Evolutionary conservation across 495 filamentous ascomycete genomes (phyloP).

Genomic region (Halenospora varia): DNA sequence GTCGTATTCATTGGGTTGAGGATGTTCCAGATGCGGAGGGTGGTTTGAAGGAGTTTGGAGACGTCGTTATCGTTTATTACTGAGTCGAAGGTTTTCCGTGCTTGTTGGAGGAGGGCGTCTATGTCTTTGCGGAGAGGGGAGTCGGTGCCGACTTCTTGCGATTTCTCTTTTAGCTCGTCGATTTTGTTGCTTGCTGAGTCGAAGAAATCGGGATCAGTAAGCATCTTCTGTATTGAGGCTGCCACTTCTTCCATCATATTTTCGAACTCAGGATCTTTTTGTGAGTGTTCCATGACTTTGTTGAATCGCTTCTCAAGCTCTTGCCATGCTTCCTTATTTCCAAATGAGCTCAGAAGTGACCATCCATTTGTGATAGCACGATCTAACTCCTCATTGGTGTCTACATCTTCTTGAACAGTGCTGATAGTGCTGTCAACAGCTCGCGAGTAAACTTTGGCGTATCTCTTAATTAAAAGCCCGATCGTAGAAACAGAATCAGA

Average conservation of each 20-base stretch:
- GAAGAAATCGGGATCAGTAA: slow-evolving; percentile 84
- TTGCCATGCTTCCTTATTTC: slow-evolving; percentile 71
- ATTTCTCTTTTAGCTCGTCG: slow-evolving; percentile 64
- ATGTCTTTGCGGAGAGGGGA: slow-evolving; percentile 68
- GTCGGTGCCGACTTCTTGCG: slow-evolving; percentile 56
- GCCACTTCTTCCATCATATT: slow-evolving; percentile 66
- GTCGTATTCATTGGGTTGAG: slow-evolving; percentile 52
- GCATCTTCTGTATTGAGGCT: slow-evolving; percentile 68
- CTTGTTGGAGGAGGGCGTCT: slow-evolving; percentile 65
- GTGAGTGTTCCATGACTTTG: slow-evolving; percentile 66
- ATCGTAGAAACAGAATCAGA: slow-evolving; percentile 79
- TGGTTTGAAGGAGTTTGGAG: slow-evolving; percentile 59
- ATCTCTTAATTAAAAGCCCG: slow-evolving; percentile 69
- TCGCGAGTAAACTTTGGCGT: slow-evolving; percentile 71
- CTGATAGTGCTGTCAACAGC: slow-evolving; percentile 60
- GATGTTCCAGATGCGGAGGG: slow-evolving; percentile 58
- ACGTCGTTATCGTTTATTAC: slow-evolving; percentile 68
- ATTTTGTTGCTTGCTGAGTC: slow-evolving; percentile 67
- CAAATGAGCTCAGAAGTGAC: slow-evolving; percentile 72
- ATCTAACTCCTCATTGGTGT: slow-evolving; percentile 70
- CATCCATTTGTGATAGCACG: slow-evolving; percentile 74
- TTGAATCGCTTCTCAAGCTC: slow-evolving; percentile 61
- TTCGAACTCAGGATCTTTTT: slow-evolving; percentile 82
- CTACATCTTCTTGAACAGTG: slow-evolving; percentile 62
- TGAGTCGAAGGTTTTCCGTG: slow-evolving; percentile 60